phyloP scores from a whole-genome alignment of 495 filamentous ascomycete genomes.

The Geopyxis carbonaria region DNA sequence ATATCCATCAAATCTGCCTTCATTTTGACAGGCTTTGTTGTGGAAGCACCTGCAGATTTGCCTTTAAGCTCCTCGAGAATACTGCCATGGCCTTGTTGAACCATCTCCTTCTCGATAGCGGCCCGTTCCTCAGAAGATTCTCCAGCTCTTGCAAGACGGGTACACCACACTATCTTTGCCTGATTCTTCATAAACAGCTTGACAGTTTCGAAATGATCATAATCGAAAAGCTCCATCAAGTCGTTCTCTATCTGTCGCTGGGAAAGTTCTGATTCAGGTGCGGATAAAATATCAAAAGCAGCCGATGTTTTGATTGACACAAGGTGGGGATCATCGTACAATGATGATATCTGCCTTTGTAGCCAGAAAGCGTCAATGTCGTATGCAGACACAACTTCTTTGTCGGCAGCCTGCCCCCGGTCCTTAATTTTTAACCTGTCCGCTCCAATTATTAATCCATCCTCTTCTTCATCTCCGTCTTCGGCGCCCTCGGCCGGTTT shows the following conservation, averaged over 20 bases:
- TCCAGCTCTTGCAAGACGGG: conserved; percentile 63
- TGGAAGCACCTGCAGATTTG: conserved; percentile 36
- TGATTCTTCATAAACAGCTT: conserved; percentile 81
- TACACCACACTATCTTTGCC: conserved; percentile 89
- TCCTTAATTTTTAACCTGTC: conserved; percentile 28
- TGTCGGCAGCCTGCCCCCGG: conserved; percentile 32
- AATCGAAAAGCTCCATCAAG: conserved; percentile 94
- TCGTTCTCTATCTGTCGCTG: conserved; percentile 94
- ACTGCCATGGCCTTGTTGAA: conserved; percentile 64
- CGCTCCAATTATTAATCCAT: conserved; percentile 71
- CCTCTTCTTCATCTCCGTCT: conserved; percentile 30
- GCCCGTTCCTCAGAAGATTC: conserved; percentile 63
- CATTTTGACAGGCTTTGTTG: conserved; percentile 51
- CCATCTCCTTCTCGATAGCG: conserved; percentile 75
- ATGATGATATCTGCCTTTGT: conserved; percentile 70
- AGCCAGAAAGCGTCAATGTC: conserved; percentile 97
- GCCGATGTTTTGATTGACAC: conserved; percentile 76
- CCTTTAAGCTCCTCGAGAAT: conserved; percentile 73
- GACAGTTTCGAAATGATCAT: conserved; percentile 86
- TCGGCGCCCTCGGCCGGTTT: conserved; percentile 27
- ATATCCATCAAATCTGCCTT: conserved; percentile 83
- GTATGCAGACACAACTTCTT: conserved; percentile 52
- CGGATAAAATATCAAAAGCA: conserved; percentile 64
- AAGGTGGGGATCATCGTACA: conserved; percentile 78
- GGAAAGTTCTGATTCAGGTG: conserved; percentile 62